Percentiles rank a stretch among this genome's conserved stretches.
Conservation (phyloP, 768 basidiomycete species). For the Suillus alpinus region DNA sequence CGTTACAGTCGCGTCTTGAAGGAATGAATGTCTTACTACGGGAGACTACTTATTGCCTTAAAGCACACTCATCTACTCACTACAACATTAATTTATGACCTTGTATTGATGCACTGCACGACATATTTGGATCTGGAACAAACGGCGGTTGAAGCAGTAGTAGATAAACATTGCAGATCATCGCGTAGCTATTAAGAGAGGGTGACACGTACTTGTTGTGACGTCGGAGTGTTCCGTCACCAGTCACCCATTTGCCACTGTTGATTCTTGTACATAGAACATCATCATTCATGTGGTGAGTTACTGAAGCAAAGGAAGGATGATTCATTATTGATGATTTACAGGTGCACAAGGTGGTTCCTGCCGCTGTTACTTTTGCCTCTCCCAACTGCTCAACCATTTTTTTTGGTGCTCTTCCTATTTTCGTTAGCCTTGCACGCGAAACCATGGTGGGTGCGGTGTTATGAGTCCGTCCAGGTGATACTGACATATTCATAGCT, state of each 20-base stretch:
- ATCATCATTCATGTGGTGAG: slow-evolving; percentile 57
- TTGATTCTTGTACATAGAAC: not conserved
- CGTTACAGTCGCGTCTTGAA: not conserved
- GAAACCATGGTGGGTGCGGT: slow-evolving; percentile 67
- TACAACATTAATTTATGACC: not conserved
- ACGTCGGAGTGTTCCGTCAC: not conserved
- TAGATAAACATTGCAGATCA: not conserved
- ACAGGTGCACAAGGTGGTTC: slow-evolving; percentile 86
- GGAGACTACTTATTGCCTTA: not conserved
- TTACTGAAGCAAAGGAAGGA: slow-evolving; percentile 13
- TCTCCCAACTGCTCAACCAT: slow-evolving; percentile 77
- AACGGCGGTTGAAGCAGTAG: too few species aligned
- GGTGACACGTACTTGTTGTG: not conserved
- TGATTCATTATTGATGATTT: not conserved
- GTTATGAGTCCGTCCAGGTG: not conserved
- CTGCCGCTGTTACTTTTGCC: slow-evolving; percentile 74
- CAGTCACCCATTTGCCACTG: not conserved
- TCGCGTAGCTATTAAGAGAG: too few species aligned
- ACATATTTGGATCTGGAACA: not conserved
- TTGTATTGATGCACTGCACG: not conserved
- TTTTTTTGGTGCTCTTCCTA: slow-evolving; percentile 74
- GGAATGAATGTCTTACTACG: not conserved
- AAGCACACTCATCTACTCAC: not conserved
- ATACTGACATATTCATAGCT: slow-evolving; percentile 43
- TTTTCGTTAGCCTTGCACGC: slow-evolving; percentile 78